Conservation (phyloP, 1,284 basidiomycete genomes). For the Melampsora americana region DNA sequence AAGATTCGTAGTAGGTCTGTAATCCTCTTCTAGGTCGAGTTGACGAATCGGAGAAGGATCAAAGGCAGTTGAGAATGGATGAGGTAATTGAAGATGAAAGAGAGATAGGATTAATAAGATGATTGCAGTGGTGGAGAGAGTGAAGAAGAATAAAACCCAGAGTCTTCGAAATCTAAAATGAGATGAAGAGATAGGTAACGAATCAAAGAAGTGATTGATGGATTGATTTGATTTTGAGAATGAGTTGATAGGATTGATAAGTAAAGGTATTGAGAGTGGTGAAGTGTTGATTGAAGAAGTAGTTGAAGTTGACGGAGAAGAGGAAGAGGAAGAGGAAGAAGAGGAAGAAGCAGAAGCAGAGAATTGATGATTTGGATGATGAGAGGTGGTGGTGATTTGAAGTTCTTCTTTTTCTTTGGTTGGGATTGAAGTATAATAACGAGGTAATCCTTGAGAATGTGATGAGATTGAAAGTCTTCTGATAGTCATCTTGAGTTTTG, state of each 20-base stretch:
- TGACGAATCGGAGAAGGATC: conserved; percentile 2
- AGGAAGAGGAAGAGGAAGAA: conserved; percentile 5
- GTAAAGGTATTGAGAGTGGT: conserved; percentile 4
- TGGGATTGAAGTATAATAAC: neutral
- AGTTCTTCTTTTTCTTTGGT: neutral
- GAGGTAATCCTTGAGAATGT: conserved; percentile 1
- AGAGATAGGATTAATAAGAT: neutral
- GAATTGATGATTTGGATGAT: no score
- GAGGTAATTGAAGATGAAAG: neutral
- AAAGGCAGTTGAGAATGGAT: conserved; percentile 2
- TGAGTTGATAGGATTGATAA: neutral
- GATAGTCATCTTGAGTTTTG: conserved; percentile 13
- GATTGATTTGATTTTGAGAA: no score
- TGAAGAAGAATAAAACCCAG: neutral
- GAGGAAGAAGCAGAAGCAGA: neutral
- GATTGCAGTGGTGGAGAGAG: neutral
- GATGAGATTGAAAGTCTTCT: conserved; percentile 29
- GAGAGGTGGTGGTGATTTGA: neutral
- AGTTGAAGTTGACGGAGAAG: conserved; percentile 14
- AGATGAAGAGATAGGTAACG: neutral
- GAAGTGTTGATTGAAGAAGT: no score
- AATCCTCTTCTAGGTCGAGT: conserved; percentile 27
- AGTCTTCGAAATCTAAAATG: neutral
- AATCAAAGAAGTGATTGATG: no score
- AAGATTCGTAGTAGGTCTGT: neutral